Base-by-base conservation (phyloP, 2,329 filamentous ascomycete genomes). In the Calonectria pteridis region DNA sequence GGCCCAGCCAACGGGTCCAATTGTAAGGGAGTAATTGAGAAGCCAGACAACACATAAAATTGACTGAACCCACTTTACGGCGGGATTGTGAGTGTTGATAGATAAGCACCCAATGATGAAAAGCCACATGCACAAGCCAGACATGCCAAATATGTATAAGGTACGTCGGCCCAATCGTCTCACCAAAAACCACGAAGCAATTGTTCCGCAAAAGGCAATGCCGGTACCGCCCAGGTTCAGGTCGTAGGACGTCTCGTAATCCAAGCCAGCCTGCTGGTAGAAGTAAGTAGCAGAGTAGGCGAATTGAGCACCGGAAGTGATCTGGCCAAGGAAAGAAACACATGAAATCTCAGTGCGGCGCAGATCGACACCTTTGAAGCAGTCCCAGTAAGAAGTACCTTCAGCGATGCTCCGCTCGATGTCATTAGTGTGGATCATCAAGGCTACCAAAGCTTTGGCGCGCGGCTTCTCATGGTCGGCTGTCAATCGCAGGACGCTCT, bases 341-440 rank as follows among this genome's bases (percentile, higher is more conserved):
- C 50, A 62, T 23, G 63, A 51, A 14, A 72, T 67, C 53, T 72
- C 69, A 6, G 69, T 72, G n/a, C 69, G 53, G 28, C 69, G 50
- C 9, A 59, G 35, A 5, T 71, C 63, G 6, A 40, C 20, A 29
- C 62, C 50, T 7, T 51, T 50, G 62, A 71, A 71, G 50, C 63
- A 71, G 35, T 71, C 63, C 37, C 23, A 46, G 26, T 67, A 71
- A 26, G 51, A 62, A 6, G 23, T 62, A 13, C 66, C 66, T 6
- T n/a, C 20, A 6, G 23, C 11, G 4, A 62, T 62, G 3, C 31
- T 35, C 18, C 33, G 20, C 31, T 69, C 66, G n/a, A 69, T 23
- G 1, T 59, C 37, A 20, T 46, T 50, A 18, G 87, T 89, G 64
- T 87, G 83, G 6, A 83, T 77, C 78, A 88, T 87, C 83, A 87